Evolutionary conservation across 371 early-diverging fungal species (phyloP), one percentile per base, ranked within the genome.

Genomic region (Apophysomyces ossiformis): DNA sequence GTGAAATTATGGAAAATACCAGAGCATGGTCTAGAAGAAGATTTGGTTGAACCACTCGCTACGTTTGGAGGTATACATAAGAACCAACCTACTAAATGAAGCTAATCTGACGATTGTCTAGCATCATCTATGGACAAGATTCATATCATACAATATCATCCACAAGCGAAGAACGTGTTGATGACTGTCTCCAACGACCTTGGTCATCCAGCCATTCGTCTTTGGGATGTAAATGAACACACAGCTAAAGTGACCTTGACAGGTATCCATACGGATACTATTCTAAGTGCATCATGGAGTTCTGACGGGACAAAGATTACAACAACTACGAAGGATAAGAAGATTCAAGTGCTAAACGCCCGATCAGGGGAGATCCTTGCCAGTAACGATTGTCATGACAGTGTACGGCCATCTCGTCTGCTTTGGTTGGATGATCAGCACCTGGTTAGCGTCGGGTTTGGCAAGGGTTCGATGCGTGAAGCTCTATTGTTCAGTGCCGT

Each of bases 1-100:
- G 79, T 95, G 44, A 84, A 91, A 38, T 70, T 88, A 36, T 95
- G 92, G 90, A 78, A 73, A 7, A 71, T 94, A n/a, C 91, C 93
- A 2, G 85, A 85, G 18, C 78, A 66, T 0, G 86, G 87, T 5
- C 69, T 90, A 15, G 77, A 81, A 32, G 72, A 83, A 64, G 77
- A 77, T 67, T 2, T 66, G 1, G 60, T 57, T 43, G 69, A 71
- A 7, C 73, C 76, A 16, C 57, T 63, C 5, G 62, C 35, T 8
- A 65, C 67, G 13, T 45, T 79, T 15, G 64, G 63, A 50, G 69
- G 79, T 75, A 76, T 47, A 37, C 9, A n/a, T 26, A 47, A 7
- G 50, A 35, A 69, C 12, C 12, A 50, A 50, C 1, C 32, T 26
- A 1, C 1, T 1, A 26, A 26, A 26, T 2, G 32, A 26, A 26